phyloP scores from a whole-genome alignment of 2,329 filamentous ascomycete species.

The Penicillium sp. region DNA sequence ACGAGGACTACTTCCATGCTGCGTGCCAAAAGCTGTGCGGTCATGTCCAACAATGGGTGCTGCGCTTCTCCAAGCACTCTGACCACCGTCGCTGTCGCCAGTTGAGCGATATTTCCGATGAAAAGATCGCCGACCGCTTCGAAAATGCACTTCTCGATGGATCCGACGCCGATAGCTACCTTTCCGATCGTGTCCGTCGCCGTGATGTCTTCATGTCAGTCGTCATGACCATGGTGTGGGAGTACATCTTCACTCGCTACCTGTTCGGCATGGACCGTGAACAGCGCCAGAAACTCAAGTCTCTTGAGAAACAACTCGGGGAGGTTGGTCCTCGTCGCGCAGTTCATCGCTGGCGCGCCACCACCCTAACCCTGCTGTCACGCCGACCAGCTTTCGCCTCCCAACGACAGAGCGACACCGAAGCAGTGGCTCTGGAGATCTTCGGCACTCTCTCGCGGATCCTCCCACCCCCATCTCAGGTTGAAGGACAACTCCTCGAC shows the following conservation, averaged over 20 bases:
- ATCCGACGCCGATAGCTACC: slow-evolving; percentile 85
- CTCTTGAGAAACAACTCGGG: slow-evolving; percentile 84
- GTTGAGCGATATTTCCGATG: slow-evolving; percentile 82
- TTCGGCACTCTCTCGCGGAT: slow-evolving; percentile 82
- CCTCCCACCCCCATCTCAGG: slow-evolving; percentile 80
- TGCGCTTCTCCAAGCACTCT: slow-evolving; percentile 97
- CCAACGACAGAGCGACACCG: slow-evolving; percentile 86
- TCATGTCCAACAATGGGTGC: slow-evolving; percentile 95
- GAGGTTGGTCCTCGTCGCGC: slow-evolving; percentile 86
- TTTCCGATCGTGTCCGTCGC: slow-evolving; percentile 83
- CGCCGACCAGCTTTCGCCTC: slow-evolving; percentile 77
- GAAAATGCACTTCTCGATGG: slow-evolving; percentile 95
- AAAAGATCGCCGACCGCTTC: slow-evolving; percentile 90
- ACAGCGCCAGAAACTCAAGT: slow-evolving; percentile 96
- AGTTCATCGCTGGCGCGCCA: slow-evolving; percentile 97
- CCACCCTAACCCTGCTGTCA: slow-evolving; percentile 86
- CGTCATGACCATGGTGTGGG: slow-evolving; percentile 99
- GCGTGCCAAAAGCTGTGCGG: slow-evolving; percentile 94
- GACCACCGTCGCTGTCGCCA: slow-evolving; percentile 86
- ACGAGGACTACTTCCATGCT: slow-evolving; percentile 94
- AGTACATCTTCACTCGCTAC: slow-evolving; percentile 97
- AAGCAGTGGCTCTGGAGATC: slow-evolving; percentile 92
- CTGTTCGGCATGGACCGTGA: slow-evolving; percentile 98
- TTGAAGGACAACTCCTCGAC: slow-evolving; percentile 78
- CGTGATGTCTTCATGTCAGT: slow-evolving; percentile 98